These are phyloP conservation scores for Spongospora subterranea DNA, from an alignment of 208 protist genomes.

Conservation along the genomic window DNA sequence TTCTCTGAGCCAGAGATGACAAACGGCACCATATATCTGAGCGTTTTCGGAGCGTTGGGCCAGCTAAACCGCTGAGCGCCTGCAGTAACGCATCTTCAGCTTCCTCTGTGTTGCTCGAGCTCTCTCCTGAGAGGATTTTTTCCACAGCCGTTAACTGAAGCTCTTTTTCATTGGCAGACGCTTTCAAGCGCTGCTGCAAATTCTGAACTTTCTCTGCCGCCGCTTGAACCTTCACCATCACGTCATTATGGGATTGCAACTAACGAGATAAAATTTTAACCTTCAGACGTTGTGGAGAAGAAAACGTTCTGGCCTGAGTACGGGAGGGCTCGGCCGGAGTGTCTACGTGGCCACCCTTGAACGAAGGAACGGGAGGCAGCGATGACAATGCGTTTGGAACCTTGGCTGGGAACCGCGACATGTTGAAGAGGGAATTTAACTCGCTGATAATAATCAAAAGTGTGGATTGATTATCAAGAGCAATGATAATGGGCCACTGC, in stretches of 20 bases:
- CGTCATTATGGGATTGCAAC: background rate
- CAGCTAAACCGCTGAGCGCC: background rate
- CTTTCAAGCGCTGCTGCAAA: background rate
- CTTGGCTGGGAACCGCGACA: too few species aligned
- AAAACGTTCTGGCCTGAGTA: background rate
- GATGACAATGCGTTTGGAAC: too few species aligned
- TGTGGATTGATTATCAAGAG: too few species aligned
- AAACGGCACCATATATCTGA: background rate
- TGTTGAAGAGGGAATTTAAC: too few species aligned
- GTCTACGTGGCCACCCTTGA: conserved; percentile 5
- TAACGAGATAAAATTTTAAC: background rate
- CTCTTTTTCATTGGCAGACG: background rate
- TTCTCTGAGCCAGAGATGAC: background rate
- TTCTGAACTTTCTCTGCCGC: background rate
- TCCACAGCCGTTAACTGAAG: background rate
- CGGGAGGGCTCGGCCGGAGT: background rate
- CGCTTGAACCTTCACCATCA: background rate
- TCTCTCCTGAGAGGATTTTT: background rate
- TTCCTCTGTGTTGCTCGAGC: background rate
- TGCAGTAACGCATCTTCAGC: background rate
- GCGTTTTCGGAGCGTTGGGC: background rate
- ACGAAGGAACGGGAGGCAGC: conserved; percentile 33
- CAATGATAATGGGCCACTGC: too few species aligned
- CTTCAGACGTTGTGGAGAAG: conserved; percentile 32
- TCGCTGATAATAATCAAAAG: too few species aligned